phyloP scores from a whole-genome alignment of 2,329 filamentous ascomycete genomes.

The Dactylellina parvicollis region DNA sequence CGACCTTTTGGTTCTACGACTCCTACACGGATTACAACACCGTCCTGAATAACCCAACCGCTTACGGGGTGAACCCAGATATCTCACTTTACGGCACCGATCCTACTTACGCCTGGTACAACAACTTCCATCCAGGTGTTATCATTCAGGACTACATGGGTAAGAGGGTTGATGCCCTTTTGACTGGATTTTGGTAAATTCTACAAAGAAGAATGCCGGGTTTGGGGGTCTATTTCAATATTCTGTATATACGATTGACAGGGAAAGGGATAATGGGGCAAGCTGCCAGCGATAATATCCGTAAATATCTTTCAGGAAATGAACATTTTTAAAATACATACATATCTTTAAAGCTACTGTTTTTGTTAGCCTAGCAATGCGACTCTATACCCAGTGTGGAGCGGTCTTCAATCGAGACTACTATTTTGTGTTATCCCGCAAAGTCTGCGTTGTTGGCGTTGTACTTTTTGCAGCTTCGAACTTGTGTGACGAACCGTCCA shows the following conservation, averaged over 20 bases:
- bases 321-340: background rate
- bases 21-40: constrained; percentile 34
- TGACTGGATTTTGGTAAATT: constrained; percentile 30
- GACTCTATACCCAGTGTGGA: too few species aligned
- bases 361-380: too few species aligned
- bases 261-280: too few species aligned
- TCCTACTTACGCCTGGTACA: constrained; percentile 41
- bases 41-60: constrained; percentile 31
- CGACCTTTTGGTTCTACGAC: constrained; percentile 50
- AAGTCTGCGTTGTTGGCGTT: too few species aligned
- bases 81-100: constrained; percentile 38
- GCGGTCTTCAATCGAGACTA: too few species aligned
- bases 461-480: too few species aligned
- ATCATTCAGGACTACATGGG: constrained; percentile 52
- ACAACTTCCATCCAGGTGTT: constrained; percentile 45
- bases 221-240: background rate
- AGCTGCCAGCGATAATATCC: background rate
- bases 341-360: too few species aligned
- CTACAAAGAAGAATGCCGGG: background rate
- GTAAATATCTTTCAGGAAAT: background rate
- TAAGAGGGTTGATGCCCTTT: constrained; percentile 36
- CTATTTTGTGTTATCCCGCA: too few species aligned
- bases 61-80: constrained; percentile 46
- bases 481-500: too few species aligned
- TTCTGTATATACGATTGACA: constrained; percentile 15